Evolutionary conservation across 192 early-diverging fungal species (phyloP), one percentile per base, ranked within the genome.

Genomic region (Geranomyces variabilis): DNA sequence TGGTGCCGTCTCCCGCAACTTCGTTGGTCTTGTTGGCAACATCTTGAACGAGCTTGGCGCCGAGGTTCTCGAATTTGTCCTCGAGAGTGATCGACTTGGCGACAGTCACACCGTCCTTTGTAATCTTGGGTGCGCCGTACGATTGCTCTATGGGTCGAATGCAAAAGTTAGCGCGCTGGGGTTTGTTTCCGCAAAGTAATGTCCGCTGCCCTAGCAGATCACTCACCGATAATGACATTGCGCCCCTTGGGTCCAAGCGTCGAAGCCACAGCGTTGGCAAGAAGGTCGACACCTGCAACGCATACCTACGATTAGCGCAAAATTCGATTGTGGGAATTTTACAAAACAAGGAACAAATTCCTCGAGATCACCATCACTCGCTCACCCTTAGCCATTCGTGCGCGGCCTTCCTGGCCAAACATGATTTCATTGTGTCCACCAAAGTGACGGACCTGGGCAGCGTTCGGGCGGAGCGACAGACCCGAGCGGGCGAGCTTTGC

Each of bases 21-120:
- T 99, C 98, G 85, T 99, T 99, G 69, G 98, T 96, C 90, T 99
- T 99, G 90, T 96, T 97, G 62, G 98, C 98, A 60, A 99, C 98
- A 84, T 99, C 98, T 80, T 99, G 96, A 58, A 99, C 96, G 44
- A 99, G 88, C 57, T 90, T 89, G 51, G 98, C 98, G 67, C 98
- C 98, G 47, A 99, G 88, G 87, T 99, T 98, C 85, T 99, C 98
- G 77, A 99, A 96, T 83, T 94, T 96, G 84, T 99, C 94, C 80
- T 98, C 92, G 43, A 99, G 88, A 36, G 89, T 84, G 80, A 99
- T 95, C 71, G 93, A 90, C 87, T 98, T 98, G 63, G 98, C 98
- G 26, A 99, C 98, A 58, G 98, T 96, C 45, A 99, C 98, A 81
- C 98, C 98, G 81, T 99, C 98, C 91, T 99, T 99, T 79, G 98